Base-by-base conservation (phyloP, 257 asterid genomes). In the Eucommia ulmoides region DNA sequence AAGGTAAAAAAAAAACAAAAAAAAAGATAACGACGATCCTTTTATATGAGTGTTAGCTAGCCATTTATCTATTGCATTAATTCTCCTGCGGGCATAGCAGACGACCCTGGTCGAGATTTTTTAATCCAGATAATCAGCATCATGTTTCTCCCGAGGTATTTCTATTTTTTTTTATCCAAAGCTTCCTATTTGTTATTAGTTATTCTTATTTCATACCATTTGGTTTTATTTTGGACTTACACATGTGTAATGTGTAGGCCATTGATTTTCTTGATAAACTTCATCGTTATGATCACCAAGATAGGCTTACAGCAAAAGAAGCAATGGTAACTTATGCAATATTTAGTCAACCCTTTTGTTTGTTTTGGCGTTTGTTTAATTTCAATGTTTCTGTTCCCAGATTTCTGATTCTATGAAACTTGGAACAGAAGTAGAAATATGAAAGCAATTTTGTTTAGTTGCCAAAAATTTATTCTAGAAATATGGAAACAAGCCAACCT, bases 291-390 rank as follows among this genome's bases (percentile, higher is more conserved):
- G 95, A 88, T 67, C 95, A 88, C 71, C 95, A 81, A 66, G 97
- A 84, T 53, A 68, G 97, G 74, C 97, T 87, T 23, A 84, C 97
- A 23, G 95, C 95, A 3, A 84, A 88, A 64, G 97, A 84, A 77
- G 97, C 94, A 56, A 88, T 88, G 97, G 97, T 84, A 75, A 65
- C n/a, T n/a, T n/a, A n/a, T n/a, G n/a, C n/a, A n/a, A n/a, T n/a
- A n/a, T n/a, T n/a, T n/a, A n/a, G n/a, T n/a, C n/a, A n/a, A n/a
- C n/a, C n/a, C n/a, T n/a, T n/a, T n/a, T n/a, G n/a, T n/a, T n/a
- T n/a, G n/a, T n/a, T n/a, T n/a, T n/a, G n/a, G n/a, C n/a, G n/a
- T n/a, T n/a, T n/a, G n/a, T n/a, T n/a, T n/a, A n/a, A n/a, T n/a
- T n/a, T n/a, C n/a, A n/a, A n/a, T n/a, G n/a, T n/a, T n/a, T n/a